A percentile compares a stretch with the other conserved stretches of the same genome.
phyloP scores from a whole-genome alignment of 768 basidiomycete genomes.

The Boletales sp. region DNA sequence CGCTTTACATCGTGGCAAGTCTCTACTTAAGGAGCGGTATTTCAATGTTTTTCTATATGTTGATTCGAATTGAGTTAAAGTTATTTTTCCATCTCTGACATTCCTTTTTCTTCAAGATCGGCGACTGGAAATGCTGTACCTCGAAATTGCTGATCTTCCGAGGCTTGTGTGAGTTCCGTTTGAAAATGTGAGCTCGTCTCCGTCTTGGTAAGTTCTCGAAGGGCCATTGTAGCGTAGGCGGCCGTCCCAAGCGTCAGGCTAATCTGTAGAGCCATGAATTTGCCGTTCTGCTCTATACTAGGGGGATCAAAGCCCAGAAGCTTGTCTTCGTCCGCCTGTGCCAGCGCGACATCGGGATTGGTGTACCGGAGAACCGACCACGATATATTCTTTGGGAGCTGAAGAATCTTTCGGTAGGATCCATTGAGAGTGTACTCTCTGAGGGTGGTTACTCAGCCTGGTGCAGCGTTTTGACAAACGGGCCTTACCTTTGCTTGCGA shows the following conservation, averaged over 20 bases:
- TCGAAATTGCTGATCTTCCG: constrained; percentile 81
- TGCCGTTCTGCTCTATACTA: constrained; percentile 62
- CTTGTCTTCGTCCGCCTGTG: constrained; percentile 94
- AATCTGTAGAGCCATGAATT: constrained; percentile 86
- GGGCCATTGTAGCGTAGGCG: constrained; percentile 97
- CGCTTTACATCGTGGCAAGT: not conserved
- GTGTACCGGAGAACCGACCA: constrained; percentile 88
- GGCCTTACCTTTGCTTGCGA: constrained; percentile 79
- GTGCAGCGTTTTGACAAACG: not conserved
- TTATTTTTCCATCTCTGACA: constrained; percentile 6
- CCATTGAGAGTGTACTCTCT: constrained; percentile 93
- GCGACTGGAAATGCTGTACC: constrained; percentile 36
- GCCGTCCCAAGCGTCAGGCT: constrained; percentile 82
- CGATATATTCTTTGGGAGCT: constrained; percentile 74
- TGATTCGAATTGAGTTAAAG: not conserved
- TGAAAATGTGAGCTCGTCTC: constrained; percentile 94
- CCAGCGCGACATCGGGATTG: constrained; percentile 87
- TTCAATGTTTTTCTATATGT: not conserved
- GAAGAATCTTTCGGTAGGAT: constrained; percentile 89
- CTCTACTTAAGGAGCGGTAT: not conserved
- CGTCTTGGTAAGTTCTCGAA: constrained; percentile 91
- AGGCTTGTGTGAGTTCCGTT: constrained; percentile 66
- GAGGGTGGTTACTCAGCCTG: constrained; percentile 7
- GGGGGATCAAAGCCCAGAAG: constrained; percentile 80
- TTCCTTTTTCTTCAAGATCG: constrained; percentile 23